Evolutionary conservation across 2,329 filamentous ascomycete species (phyloP).

Genomic region (Zymoseptoria tritici): DNA sequence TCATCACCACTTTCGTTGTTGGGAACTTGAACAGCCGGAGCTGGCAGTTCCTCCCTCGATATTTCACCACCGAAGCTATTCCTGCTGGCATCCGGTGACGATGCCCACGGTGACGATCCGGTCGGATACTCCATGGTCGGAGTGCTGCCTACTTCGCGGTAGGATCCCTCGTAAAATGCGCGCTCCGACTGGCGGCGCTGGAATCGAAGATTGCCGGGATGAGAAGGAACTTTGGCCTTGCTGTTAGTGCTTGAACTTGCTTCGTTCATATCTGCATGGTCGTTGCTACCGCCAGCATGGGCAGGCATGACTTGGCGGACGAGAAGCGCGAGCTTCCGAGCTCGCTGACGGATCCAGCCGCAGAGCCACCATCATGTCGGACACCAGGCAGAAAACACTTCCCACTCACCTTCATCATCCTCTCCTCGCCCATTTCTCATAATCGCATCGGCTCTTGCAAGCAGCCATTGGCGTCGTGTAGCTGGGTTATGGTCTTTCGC

Average conservation of each 20-base stretch:
- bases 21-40: slow-evolving; percentile 18
- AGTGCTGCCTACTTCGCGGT: slow-evolving; percentile 22
- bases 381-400: background rate
- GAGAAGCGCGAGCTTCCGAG: background rate
- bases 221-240: slow-evolving; percentile 13
- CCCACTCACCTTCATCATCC: background rate
- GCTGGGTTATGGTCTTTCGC: background rate
- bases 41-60: slow-evolving; percentile 22
- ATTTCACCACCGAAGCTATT: slow-evolving; percentile 37
- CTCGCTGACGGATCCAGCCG: background rate
- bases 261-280: slow-evolving; percentile 1
- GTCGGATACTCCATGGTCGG: slow-evolving; percentile 58
- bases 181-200: slow-evolving; percentile 30
- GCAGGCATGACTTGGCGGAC: background rate
- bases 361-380: background rate
- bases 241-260: slow-evolving; percentile 9
- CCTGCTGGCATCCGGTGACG: slow-evolving; percentile 48
- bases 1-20: slow-evolving; percentile 5
- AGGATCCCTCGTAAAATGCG: slow-evolving; percentile 27
- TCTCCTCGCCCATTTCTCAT: background rate
- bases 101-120: slow-evolving; percentile 58
- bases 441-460: background rate
- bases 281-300: background rate
- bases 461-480: background rate
- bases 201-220: slow-evolving; percentile 25